Base-by-base conservation (phyloP, 2,329 filamentous ascomycete genomes). In the Leptosphaerulina australis region DNA sequence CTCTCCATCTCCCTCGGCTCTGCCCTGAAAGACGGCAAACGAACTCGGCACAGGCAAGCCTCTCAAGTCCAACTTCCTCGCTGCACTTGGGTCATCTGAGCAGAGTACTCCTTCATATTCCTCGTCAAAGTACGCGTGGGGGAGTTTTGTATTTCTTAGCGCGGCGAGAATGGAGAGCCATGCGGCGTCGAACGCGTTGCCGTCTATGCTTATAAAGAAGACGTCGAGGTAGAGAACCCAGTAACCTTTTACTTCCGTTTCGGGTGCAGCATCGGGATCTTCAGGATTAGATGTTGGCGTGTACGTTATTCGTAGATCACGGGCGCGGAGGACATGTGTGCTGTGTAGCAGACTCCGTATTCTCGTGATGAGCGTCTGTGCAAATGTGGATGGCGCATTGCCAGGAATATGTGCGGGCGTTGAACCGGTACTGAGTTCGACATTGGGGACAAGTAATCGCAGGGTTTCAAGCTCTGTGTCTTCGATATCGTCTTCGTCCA, bases 211-310 rank as follows among this genome's bases (percentile, higher is more conserved):
- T 60, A 99, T 87, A 75, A 96, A 94, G 67, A 97, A 83, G n/a
- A 97, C 81, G 68, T 97, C 93, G 59, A 99, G 89, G 73, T 96
- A 97, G 15, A 99, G 83, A 8, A 90, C 87, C 94, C 93, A 99
- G 73, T 95, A 97, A 0, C 88, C 94, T 69, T 89, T 93, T 9
- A 93, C 74, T 55, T 85, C 80, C 6, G 71, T 70, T 29, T 68
- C 67, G 4, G 74, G 67, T 3, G 79, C 77, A 17, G 81, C 77
- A 14, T 78, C 72, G 49, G 82, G 77, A 24, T 77, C 69, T 21
- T 71, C 72, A n/a, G 75, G 44, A 41, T 74, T 71, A 0, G 57
- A 50, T 14, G 79, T 75, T 18, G 77, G 78, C 29, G 79, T 78
- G 63, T 89, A 82, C 79, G 82, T 86, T 71, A 97, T 91, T 63